Percentiles rank a stretch among this genome's conserved stretches.
These are phyloP conservation scores for Trametes versicolor DNA, from an alignment of 1,284 basidiomycete genomes.

Conservation along the genomic window DNA sequence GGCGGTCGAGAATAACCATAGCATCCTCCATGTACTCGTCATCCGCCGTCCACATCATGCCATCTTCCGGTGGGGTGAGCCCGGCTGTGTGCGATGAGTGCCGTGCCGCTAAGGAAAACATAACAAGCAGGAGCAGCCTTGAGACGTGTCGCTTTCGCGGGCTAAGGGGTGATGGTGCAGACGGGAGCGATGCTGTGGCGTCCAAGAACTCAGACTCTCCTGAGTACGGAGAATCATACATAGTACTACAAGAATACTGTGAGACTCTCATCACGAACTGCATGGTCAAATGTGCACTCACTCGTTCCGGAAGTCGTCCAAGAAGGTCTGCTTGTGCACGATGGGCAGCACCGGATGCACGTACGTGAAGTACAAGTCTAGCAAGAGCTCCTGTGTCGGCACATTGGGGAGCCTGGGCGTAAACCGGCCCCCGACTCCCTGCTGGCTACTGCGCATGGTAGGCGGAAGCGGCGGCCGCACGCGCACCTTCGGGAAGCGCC, in stretches of 20 bases:
- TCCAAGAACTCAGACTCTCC: slow-evolving; percentile 46
- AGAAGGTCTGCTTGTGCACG: slow-evolving; percentile 75
- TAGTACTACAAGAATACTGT: slow-evolving; percentile 24
- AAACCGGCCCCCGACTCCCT: slow-evolving; percentile 50
- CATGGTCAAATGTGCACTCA: slow-evolving; percentile 25
- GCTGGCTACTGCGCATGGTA: slow-evolving; percentile 37
- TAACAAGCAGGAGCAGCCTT: slow-evolving; percentile 74
- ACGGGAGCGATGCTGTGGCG: slow-evolving; percentile 41
- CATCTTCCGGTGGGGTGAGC: slow-evolving; percentile 54
- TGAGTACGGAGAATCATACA: slow-evolving; percentile 38
- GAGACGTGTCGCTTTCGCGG: slow-evolving; percentile 61
- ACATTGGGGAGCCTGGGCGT: slow-evolving; percentile 59
- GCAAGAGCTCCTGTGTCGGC: slow-evolving; percentile 69
- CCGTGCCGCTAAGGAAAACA: slow-evolving; percentile 82
- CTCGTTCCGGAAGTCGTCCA: slow-evolving; percentile 62
- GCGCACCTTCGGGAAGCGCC: slow-evolving; percentile 84
- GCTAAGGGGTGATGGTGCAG: slow-evolving; percentile 50
- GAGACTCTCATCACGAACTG: not conserved
- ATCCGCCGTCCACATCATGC: slow-evolving; percentile 84
- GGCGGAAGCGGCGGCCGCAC: slow-evolving; percentile 80
- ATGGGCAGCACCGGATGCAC: slow-evolving; percentile 82
- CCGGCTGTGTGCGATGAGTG: slow-evolving; percentile 54
- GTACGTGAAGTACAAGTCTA: slow-evolving; percentile 81
- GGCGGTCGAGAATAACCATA: slow-evolving; percentile 73
- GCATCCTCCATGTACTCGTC: slow-evolving; percentile 78